A percentile compares a stretch with the other conserved stretches of the same genome.
These are phyloP conservation scores for Vigna mungo DNA, from an alignment of 306 rosid genomes.

Conservation along the genomic window DNA sequence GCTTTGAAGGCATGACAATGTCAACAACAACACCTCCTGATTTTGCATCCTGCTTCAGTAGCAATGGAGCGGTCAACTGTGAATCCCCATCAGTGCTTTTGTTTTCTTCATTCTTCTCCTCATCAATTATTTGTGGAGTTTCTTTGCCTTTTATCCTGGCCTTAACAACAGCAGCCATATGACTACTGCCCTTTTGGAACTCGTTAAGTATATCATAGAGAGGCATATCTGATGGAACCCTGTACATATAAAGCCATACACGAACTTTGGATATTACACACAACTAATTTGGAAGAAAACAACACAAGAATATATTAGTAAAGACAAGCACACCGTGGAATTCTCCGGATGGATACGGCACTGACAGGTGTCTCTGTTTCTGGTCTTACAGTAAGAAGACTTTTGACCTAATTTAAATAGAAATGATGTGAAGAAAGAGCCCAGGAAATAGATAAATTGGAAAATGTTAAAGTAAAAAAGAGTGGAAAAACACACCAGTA, in stretches of 20 bases:
- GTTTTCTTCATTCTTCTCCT: constrained; percentile 57
- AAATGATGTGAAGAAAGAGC: constrained; percentile 31
- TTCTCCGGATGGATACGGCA: constrained; percentile 95
- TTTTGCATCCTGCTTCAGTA: constrained; percentile 59
- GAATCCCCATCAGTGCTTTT: constrained; percentile 46
- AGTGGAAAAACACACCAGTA: constrained; percentile 61
- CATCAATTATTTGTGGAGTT: constrained; percentile 57
- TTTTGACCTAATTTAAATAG: constrained; percentile 74
- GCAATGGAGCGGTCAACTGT: constrained; percentile 74
- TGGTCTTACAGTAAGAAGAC: constrained; percentile 95
- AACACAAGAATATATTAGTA: constrained; percentile 25
- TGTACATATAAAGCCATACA: constrained; percentile 50
- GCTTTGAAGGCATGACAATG: constrained; percentile 67
- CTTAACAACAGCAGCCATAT: constrained; percentile 98
- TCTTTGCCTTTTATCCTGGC: constrained; percentile 65
- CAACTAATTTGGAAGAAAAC: constrained; percentile 18
- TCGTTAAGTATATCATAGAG: constrained; percentile 96
- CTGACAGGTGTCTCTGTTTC: constrained; percentile 98
- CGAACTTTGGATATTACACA: constrained; percentile 41
- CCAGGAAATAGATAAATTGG: constrained; percentile 18
- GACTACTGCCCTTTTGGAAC: constrained; percentile 99
- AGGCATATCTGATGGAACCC: constrained; percentile 99
- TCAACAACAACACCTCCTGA: constrained; percentile 67
- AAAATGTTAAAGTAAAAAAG: constrained; percentile 20
- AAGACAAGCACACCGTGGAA: constrained; percentile 74